Evolutionary conservation across 768 basidiomycete genomes (phyloP).

Genomic region (Galerina marginata): DNA sequence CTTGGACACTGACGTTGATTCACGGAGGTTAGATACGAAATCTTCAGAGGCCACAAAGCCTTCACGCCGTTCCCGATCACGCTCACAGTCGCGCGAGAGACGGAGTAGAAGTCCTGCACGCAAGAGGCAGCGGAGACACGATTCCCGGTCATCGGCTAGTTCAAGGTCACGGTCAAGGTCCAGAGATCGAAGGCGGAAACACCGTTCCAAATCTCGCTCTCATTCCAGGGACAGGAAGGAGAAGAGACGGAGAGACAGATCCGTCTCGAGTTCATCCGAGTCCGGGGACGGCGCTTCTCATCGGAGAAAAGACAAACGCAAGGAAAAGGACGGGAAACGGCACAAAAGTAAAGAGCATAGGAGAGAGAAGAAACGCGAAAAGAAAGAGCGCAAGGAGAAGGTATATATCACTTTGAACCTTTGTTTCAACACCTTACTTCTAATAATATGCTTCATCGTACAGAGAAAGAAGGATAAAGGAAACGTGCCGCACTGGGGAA

Average conservation of each 20-base stretch:
- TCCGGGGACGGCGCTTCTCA: slow-evolving; percentile 45
- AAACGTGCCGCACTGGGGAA: slow-evolving; percentile 81
- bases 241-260: slow-evolving; percentile 33
- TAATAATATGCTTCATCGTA: neutral
- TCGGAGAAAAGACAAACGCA: slow-evolving; percentile 49
- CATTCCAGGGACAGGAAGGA: slow-evolving; percentile 36
- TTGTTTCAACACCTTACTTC: slow-evolving; percentile 3
- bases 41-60: slow-evolving; percentile 14
- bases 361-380: slow-evolving; percentile 62
- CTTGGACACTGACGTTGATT: slow-evolving; percentile 10
- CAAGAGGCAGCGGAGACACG: slow-evolving; percentile 34
- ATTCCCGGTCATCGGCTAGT: slow-evolving; percentile 25
- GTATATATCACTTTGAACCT: slow-evolving; percentile 31
- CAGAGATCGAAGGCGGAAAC: slow-evolving; percentile 25
- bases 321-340: slow-evolving; percentile 54
- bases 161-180: slow-evolving; percentile 40
- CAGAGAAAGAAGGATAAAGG: slow-evolving; percentile 64
- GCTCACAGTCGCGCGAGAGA: slow-evolving; percentile 27
- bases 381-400: slow-evolving; percentile 74
- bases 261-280: slow-evolving; percentile 49
- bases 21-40: slow-evolving; percentile 1
- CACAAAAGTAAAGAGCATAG: slow-evolving; percentile 48
- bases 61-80: slow-evolving; percentile 31
- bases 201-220: slow-evolving; percentile 29
- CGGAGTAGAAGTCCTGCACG: slow-evolving; percentile 38